These are phyloP conservation scores for Hypoxylon sp. DNA, from an alignment of 2,329 filamentous ascomycete species.

Conservation along the genomic window DNA sequence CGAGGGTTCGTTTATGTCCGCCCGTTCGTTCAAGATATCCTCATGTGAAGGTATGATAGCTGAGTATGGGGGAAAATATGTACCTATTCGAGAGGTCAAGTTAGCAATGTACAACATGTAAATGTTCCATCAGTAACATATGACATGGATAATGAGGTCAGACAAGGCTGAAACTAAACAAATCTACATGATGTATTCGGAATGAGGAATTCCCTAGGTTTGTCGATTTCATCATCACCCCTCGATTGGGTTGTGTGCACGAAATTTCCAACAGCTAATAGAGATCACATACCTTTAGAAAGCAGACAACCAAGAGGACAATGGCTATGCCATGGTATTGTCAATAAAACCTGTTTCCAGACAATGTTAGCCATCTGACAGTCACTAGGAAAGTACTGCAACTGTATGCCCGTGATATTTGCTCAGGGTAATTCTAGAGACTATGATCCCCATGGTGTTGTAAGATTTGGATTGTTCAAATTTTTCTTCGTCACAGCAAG, in stretches of 20 bases:
- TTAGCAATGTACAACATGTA: constrained; percentile 56
- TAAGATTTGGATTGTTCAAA: constrained; percentile 76
- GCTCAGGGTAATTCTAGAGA: constrained; percentile 72
- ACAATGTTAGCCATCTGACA: constrained; percentile 37
- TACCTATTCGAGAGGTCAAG: constrained; percentile 61
- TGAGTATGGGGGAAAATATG: constrained; percentile 44
- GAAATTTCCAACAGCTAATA: constrained; percentile 18
- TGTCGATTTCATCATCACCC: constrained; percentile 74
- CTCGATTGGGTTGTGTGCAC: constrained; percentile 49
- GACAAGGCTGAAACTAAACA: constrained; percentile 79
- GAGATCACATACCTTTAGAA: constrained; percentile 63
- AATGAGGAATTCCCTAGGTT: constrained; percentile 76
- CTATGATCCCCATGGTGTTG: constrained; percentile 68
- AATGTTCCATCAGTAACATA: constrained; percentile 43
- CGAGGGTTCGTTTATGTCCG: constrained; percentile 75
- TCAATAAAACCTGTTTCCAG: constrained; percentile 23
- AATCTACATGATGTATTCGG: constrained; percentile 76
- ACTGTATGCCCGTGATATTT: constrained; percentile 48
- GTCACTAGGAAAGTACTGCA: neutral
- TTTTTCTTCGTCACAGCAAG: constrained; percentile 62
- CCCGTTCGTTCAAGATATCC: constrained; percentile 78
- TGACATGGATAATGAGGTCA: constrained; percentile 61
- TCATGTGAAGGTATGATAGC: constrained; percentile 61
- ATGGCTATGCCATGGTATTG: neutral
- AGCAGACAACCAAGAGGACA: constrained; percentile 4